phyloP scores from a whole-genome alignment of 169 alveolate genomes.

The Babesia ovis region DNA sequence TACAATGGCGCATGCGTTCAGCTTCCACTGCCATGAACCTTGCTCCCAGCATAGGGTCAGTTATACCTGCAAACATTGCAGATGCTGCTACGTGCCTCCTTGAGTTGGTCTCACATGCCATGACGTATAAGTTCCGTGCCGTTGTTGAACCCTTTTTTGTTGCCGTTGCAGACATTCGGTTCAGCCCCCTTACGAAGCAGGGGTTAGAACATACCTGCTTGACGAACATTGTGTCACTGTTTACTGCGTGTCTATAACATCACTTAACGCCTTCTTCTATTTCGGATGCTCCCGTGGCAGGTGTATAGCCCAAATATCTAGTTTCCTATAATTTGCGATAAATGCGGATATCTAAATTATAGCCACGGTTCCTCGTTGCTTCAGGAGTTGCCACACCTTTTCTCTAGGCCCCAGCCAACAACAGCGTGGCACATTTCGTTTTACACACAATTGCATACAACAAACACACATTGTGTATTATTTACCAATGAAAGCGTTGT shows the following conservation, averaged over 20 bases:
- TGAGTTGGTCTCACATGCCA: conserved; percentile 5
- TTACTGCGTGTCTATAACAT: too few species aligned
- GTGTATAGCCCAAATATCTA: background rate
- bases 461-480: too few species aligned
- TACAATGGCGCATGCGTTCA: conserved; percentile 5
- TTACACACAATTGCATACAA: background rate
- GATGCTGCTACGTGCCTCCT: conserved; percentile 7
- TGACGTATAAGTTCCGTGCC: background rate
- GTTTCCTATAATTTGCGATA: background rate
- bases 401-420: background rate
- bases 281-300: too few species aligned
- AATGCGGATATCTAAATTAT: background rate
- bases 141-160: conserved; percentile 1
- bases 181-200: background rate
- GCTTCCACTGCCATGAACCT: background rate
- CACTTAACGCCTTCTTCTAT: too few species aligned
- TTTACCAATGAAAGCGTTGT: background rate
- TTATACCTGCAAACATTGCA: background rate
- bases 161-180: background rate
- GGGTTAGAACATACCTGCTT: conserved; percentile 8
- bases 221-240: background rate
- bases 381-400: background rate
- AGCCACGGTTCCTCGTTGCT: background rate
- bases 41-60: conserved; percentile 4
- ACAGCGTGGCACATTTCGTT: background rate